phyloP scores from a whole-genome alignment of 495 filamentous ascomycete genomes.

The Staphylotrichum longicolle region DNA sequence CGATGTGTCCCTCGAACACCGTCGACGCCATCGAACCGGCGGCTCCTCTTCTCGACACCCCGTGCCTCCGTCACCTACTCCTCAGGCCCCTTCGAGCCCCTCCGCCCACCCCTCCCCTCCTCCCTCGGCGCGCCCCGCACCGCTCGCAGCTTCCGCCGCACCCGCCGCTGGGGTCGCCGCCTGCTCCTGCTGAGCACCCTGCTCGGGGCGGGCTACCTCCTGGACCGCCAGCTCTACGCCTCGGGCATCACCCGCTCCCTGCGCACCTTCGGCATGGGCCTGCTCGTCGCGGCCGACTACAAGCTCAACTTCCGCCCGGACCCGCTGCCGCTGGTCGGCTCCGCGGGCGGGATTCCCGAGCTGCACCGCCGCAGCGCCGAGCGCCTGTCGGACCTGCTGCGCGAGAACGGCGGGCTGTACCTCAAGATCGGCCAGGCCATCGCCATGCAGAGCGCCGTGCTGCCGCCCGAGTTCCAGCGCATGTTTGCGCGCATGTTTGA shows the following conservation, averaged over 20 bases:
- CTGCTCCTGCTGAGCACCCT: slow-evolving; percentile 61
- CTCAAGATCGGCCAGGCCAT: slow-evolving; percentile 98
- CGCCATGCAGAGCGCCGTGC: slow-evolving; percentile 92
- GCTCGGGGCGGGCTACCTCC: slow-evolving; percentile 58
- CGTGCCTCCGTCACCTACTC: slow-evolving; percentile 11
- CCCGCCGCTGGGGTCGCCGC: slow-evolving; percentile 72
- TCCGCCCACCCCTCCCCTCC: slow-evolving; percentile 74
- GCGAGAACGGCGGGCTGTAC: slow-evolving; percentile 87
- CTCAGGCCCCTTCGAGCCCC: slow-evolving; percentile 57
- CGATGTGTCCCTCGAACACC: background rate
- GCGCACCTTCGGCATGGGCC: slow-evolving; percentile 73
- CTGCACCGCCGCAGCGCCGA: slow-evolving; percentile 81
- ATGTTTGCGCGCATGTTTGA: slow-evolving; percentile 98
- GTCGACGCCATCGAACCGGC: background rate
- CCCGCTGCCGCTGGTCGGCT: slow-evolving; percentile 51
- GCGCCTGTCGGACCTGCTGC: slow-evolving; percentile 72
- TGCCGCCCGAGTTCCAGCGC: slow-evolving; percentile 89
- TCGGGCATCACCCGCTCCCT: slow-evolving; percentile 74
- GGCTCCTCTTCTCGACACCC: slow-evolving; percentile 16
- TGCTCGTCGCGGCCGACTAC: slow-evolving; percentile 87
- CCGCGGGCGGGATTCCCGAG: slow-evolving; percentile 63
- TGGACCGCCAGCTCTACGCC: slow-evolving; percentile 74
- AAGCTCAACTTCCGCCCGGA: slow-evolving; percentile 90
- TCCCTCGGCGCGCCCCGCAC: slow-evolving; percentile 72
- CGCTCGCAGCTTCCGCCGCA: slow-evolving; percentile 63